These are phyloP conservation scores for Fusarium compactum DNA, from an alignment of 2,329 filamentous ascomycete genomes.

Conservation along the genomic window DNA sequence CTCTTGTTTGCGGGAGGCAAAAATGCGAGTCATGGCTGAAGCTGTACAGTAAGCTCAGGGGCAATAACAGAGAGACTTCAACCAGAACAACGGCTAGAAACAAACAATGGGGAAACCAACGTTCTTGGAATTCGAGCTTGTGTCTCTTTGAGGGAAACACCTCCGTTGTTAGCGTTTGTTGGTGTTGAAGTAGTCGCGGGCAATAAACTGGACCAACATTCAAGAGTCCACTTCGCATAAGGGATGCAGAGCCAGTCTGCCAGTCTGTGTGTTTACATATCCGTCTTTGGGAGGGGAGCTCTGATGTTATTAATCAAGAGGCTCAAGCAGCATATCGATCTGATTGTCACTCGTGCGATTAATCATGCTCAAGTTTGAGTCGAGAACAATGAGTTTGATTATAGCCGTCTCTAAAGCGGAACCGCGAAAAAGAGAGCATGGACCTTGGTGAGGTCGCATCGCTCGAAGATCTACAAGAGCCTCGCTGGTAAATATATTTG, in stretches of 20 bases:
- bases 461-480: slow-evolving; percentile 23
- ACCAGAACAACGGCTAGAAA: not conserved
- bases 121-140: slow-evolving; percentile 1
- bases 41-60: slow-evolving; percentile 10
- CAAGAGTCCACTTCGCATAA: slow-evolving; percentile 2
- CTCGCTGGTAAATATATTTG: not conserved
- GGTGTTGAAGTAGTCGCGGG: slow-evolving; percentile 10
- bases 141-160: not conserved
- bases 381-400: slow-evolving; percentile 8
- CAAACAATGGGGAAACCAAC: not conserved
- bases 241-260: not conserved
- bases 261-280: not conserved
- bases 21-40: slow-evolving; percentile 32
- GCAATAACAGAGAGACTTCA: not conserved
- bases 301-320: not conserved
- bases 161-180: slow-evolving; percentile 17
- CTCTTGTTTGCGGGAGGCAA: not conserved
- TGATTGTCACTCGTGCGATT: not conserved
- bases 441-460: slow-evolving; percentile 29
- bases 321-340: not conserved
- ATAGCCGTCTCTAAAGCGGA: slow-evolving; percentile 11
- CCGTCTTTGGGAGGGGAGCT: not conserved
- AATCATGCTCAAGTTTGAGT: slow-evolving; percentile 17
- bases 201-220: slow-evolving; percentile 18
- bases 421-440: slow-evolving; percentile 11